A percentile compares a stretch with the other conserved stretches of the same genome.
Evolutionary conservation across 306 rosid genomes (phyloP).

Genomic region (Psophocarpus tetragonolobus): DNA sequence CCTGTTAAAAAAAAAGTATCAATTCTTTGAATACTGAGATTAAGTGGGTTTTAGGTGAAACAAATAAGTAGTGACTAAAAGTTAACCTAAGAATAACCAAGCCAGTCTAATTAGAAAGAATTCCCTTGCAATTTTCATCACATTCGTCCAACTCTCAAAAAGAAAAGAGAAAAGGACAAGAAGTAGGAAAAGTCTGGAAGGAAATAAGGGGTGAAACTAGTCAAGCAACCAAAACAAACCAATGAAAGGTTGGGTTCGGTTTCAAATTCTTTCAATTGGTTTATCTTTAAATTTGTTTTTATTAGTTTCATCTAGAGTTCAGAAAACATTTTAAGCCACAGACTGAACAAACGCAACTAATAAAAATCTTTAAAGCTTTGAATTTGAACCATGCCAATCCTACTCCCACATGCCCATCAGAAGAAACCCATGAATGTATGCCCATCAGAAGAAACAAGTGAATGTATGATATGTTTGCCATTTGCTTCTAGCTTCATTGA

Average conservation of each 20-base stretch:
- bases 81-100: conserved; percentile 17
- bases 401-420: not conserved
- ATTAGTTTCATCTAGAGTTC: not conserved
- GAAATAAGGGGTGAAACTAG: not conserved
- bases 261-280: not conserved
- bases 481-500: conserved; percentile 18
- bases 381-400: conserved; percentile 18
- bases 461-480: not conserved
- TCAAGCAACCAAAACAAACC: conserved; percentile 10
- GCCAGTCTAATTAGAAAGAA: conserved; percentile 3
- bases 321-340: not conserved
- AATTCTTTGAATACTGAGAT: conserved; percentile 21
- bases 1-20: conserved; percentile 48
- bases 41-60: conserved; percentile 16
- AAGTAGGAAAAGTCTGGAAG: not conserved
- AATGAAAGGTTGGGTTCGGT: conserved; percentile 1
- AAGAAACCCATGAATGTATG: too few relatives aligned
- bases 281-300: conserved; percentile 20
- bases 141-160: not conserved
- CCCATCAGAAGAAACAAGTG: conserved; percentile 32
- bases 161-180: not conserved
- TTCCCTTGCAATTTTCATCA: not conserved
- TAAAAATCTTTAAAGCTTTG: not conserved
- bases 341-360: conserved; percentile 7
- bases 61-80: conserved; percentile 9